These are phyloP conservation scores for Carex myosuroides DNA, from an alignment of 176 grass and related monocot species.

Conservation along the genomic window DNA sequence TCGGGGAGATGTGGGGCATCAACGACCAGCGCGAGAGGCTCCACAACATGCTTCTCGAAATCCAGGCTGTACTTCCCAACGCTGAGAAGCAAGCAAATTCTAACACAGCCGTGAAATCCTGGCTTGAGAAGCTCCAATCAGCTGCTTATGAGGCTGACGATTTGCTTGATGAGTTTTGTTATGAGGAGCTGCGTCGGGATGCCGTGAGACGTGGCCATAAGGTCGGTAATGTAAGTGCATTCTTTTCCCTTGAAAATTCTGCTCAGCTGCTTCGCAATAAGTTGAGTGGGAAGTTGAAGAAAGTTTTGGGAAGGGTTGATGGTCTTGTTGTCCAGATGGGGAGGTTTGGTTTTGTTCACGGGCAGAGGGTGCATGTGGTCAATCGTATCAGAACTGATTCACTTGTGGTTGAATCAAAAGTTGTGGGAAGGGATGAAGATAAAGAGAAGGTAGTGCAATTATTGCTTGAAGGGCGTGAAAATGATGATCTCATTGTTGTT, in stretches of 20 bases:
- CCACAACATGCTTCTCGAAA: background rate
- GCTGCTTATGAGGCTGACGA: conserved; percentile 32
- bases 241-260: background rate
- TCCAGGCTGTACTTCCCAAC: conserved; percentile 1
- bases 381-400: background rate
- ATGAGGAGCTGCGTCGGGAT: conserved; percentile 24
- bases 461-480: background rate
- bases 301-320: conserved; percentile 10
- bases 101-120: background rate
- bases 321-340: background rate
- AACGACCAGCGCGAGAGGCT: conserved; percentile 3
- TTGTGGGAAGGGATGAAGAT: conserved; percentile 26
- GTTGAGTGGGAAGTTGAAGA: conserved; percentile 12
- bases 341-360: background rate
- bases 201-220: background rate
- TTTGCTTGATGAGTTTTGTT: conserved; percentile 32
- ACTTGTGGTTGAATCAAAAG: background rate
- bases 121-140: conserved; percentile 23
- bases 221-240: background rate
- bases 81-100: background rate
- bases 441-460: conserved; percentile 16
- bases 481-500: conserved; percentile 2
- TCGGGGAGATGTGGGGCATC: conserved; percentile 8
- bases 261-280: conserved; percentile 12
- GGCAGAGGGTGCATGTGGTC: fast-evolving